These are phyloP conservation scores for Candida frijolesensis DNA, from an alignment of 1,139 yeast genomes.

Conservation along the genomic window DNA sequence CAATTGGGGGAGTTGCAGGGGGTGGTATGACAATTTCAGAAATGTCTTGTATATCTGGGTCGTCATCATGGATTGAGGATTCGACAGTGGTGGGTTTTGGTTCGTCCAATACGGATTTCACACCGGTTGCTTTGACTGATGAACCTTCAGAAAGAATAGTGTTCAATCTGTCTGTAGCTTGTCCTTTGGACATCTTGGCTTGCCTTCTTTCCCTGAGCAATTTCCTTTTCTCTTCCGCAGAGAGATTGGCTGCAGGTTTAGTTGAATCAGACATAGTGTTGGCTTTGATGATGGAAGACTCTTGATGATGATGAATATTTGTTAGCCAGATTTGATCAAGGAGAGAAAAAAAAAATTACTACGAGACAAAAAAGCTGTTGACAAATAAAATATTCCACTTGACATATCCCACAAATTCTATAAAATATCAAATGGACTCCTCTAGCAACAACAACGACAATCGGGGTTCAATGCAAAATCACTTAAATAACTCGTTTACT, in stretches of 20 bases:
- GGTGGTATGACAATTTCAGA: conserved; percentile 13
- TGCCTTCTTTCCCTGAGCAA: conserved; percentile 69
- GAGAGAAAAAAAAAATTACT: background rate
- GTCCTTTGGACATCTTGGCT: conserved; percentile 64
- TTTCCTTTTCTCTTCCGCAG: conserved; percentile 65
- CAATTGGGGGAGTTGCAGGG: conserved; percentile 15
- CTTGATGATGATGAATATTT: background rate
- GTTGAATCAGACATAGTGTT: conserved; percentile 11
- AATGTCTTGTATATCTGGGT: conserved; percentile 35
- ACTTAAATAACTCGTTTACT: background rate
- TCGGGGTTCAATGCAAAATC: background rate
- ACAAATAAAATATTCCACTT: background rate
- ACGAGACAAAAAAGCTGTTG: background rate
- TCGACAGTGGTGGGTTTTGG: conserved; percentile 8
- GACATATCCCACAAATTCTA: background rate
- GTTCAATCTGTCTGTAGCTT: conserved; percentile 57
- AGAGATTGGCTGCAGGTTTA: conserved; percentile 30
- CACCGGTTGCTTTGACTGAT: conserved; percentile 34
- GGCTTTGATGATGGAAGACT: conserved; percentile 1
- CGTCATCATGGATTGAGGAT: conserved; percentile 24
- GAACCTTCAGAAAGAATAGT: conserved; percentile 45
- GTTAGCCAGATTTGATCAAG: background rate
- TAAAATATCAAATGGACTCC: background rate
- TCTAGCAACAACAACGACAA: background rate
- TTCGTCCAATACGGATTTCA: conserved; percentile 39